Percentiles rank a stretch among this genome's conserved stretches.
These are phyloP conservation scores for Rhizophora mangle DNA, from an alignment of 345 rosid species.

Conservation along the genomic window DNA sequence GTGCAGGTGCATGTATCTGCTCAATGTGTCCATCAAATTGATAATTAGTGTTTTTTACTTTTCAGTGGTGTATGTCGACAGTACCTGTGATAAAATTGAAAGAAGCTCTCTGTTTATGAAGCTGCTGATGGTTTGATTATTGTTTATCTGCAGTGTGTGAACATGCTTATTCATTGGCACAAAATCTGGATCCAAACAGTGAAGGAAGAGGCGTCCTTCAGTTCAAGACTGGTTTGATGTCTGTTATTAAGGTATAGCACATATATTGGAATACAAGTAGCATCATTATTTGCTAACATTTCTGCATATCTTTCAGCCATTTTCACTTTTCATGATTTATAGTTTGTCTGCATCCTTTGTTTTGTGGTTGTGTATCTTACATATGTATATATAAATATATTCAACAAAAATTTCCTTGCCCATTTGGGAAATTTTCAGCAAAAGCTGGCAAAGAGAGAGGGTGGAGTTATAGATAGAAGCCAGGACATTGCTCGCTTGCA, in stretches of 20 bases:
- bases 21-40: too few species aligned
- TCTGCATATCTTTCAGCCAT: too few species aligned
- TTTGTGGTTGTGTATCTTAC: not conserved
- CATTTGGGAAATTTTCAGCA: constrained; percentile 54
- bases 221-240: constrained; percentile 95
- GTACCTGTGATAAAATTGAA: too few species aligned
- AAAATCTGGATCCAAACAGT: constrained; percentile 91
- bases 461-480: constrained; percentile 82
- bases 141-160: constrained; percentile 69
- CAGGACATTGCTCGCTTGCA: constrained; percentile 72
- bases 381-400: not conserved
- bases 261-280: not conserved
- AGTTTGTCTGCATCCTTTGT: not conserved
- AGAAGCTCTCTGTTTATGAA: too few species aligned
- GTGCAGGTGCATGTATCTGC: too few species aligned
- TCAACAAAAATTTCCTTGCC: not conserved
- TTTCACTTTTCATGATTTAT: too few species aligned
- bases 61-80: too few species aligned
- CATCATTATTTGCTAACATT: too few species aligned
- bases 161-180: constrained; percentile 94
- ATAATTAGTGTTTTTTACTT: too few species aligned
- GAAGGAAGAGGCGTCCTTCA: constrained; percentile 98
- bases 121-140: constrained; percentile 1
- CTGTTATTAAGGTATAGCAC: constrained; percentile 78
- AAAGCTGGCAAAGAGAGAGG: constrained; percentile 93